Conservation (phyloP, 495 filamentous ascomycete genomes). For the Xylaria flabelliformis region DNA sequence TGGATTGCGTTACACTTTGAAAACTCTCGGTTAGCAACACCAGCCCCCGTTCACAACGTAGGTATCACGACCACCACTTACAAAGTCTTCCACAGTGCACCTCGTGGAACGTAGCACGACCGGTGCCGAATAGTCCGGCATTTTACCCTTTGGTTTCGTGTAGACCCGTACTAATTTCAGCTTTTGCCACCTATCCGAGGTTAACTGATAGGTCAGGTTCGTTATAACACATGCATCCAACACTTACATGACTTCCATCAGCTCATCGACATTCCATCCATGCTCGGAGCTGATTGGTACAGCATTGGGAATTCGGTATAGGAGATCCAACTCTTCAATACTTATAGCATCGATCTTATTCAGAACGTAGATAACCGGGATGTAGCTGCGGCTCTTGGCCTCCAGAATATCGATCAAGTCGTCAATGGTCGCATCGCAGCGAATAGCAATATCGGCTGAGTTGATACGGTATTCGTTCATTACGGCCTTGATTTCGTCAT, state of each 20-base stretch:
- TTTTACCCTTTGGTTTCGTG: conserved; percentile 96
- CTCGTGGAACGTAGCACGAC: conserved; percentile 83
- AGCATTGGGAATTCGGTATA: conserved; percentile 96
- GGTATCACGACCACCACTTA: conserved; percentile 56
- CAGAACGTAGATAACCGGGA: conserved; percentile 96
- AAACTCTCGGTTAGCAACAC: conserved; percentile 39
- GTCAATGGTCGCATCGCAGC: conserved; percentile 84
- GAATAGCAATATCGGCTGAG: conserved; percentile 96
- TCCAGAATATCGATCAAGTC: conserved; percentile 96
- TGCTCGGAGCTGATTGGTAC: conserved; percentile 97
- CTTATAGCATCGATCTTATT: conserved; percentile 99
- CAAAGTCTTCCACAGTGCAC: conserved; percentile 96
- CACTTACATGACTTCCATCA: conserved; percentile 86
- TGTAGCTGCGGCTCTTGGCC: conserved; percentile 93
- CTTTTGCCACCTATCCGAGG: conserved; percentile 78
- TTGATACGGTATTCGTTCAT: conserved; percentile 97
- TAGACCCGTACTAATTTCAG: conserved; percentile 89
- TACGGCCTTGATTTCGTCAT: conserved; percentile 96
- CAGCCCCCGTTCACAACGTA: conserved; percentile 31
- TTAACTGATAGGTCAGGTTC: conserved; percentile 25
- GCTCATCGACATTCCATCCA: conserved; percentile 97
- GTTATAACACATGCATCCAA: conserved; percentile 22
- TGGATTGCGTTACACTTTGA: conserved; percentile 93
- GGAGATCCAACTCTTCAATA: conserved; percentile 93
- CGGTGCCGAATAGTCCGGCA: conserved; percentile 90